Evolutionary conservation across 225 moss, liverwort and hornwort species (phyloP).

Genomic region (Sphagnum contortum): DNA sequence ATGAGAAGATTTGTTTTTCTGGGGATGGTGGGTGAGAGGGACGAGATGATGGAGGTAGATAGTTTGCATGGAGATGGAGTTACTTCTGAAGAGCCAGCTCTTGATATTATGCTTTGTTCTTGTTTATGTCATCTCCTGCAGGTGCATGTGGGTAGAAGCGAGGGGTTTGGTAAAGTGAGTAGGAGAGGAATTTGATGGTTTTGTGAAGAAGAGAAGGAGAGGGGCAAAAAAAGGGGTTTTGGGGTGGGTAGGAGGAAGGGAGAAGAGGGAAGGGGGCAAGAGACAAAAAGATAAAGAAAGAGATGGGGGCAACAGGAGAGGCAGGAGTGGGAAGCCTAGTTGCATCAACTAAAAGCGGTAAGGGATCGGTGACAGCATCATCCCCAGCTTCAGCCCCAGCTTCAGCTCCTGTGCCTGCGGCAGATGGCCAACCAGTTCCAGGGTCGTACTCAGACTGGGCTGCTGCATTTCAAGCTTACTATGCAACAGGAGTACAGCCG

Average conservation of each 20-base stretch:
- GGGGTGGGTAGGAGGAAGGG: neutral
- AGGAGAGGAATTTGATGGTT: conserved; percentile 34
- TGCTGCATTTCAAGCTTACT: conserved; percentile 59
- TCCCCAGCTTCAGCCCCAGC: conserved; percentile 9
- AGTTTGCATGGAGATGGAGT: too few species aligned
- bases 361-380: conserved; percentile 10
- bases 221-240: conserved; percentile 15
- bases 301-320: conserved; percentile 55
- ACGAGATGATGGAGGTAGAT: too few species aligned
- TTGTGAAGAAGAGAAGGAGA: neutral
- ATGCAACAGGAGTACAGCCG: conserved; percentile 34
- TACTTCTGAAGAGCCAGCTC: too few species aligned
- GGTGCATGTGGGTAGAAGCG: neutral
- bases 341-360: conserved; percentile 31
- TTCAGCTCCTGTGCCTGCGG: conserved; percentile 13
- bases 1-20: too few species aligned
- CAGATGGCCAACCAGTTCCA: conserved; percentile 11
- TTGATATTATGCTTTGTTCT: too few species aligned
- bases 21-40: too few species aligned
- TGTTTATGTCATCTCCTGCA: too few species aligned
- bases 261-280: too few species aligned
- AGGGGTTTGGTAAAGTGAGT: conserved; percentile 39
- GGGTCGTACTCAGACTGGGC: conserved; percentile 44
- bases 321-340: conserved; percentile 23
- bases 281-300: neutral